Evolutionary conservation across 805 yeast genomes (phyloP), one percentile per base, ranked within the genome.

Genomic region (Candida saitoana): DNA sequence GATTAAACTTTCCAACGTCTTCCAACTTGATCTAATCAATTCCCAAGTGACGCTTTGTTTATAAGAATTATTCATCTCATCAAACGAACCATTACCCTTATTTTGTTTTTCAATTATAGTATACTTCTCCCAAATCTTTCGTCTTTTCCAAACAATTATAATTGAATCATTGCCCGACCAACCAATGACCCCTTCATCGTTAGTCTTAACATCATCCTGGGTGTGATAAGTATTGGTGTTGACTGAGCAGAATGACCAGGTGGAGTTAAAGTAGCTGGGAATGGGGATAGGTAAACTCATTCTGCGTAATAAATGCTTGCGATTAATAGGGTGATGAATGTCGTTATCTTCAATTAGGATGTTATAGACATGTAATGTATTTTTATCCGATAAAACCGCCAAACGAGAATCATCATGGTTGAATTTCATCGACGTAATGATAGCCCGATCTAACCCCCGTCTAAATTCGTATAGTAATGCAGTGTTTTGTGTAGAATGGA

Each of bases 311-410:
- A 86, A 53, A 59, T 88, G 96, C 16, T 79, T 76, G 44, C 86
- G 71, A 52, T 81, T 79, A 11, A 41, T 36, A 5, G 69, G 70
- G 5, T 17, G 25, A 16, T 36, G 39, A 14, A 31, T 11, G 41
- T n/a, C 17, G 27, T 34, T 31, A 17, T 25, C 34, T 5, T 14
- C 18, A 17, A 12, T 3, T 15, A 4, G n/a, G 22, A 37, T 68
- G 55, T 83, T 85, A 64, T 79, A 93, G 2, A 91, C 77, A 62
- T 93, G 99, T 40, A 93, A 65, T 0, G 99, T 93, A 50, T 80
- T 82, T 57, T 91, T 93, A 63, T 88, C 96, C 12, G 95, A 84
- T 18, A 93, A 67, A 4, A 88, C 89, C 0, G 97, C 96, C 38
- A 93, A 68, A 52, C 80, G 77, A 8, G 79, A 62, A 36, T 88